Percentiles rank a stretch among this genome's conserved stretches.
Evolutionary conservation across 108 stramenopile species (phyloP).

Genomic region (Conticribra weissflogii): DNA sequence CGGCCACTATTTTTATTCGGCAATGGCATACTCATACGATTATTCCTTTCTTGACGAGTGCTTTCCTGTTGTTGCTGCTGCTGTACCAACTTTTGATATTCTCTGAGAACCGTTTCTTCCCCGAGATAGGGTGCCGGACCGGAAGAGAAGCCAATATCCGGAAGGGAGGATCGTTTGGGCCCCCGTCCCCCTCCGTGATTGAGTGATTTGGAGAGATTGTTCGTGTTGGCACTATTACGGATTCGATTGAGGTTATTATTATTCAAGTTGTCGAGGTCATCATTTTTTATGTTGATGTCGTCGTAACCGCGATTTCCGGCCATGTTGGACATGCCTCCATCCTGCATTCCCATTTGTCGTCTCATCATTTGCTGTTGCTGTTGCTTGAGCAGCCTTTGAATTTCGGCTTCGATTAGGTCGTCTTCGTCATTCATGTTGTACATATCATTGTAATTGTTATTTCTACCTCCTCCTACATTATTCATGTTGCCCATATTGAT

Average conservation of each 20-base stretch:
- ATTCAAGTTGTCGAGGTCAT: neutral
- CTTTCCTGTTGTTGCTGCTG: conserved; percentile 40
- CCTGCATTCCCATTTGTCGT: neutral
- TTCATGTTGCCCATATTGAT: neutral
- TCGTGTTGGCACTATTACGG: no score
- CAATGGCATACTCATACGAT: neutral
- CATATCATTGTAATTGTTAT: conserved; percentile 1
- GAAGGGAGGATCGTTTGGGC: neutral
- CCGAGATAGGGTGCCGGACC: conserved; percentile 40
- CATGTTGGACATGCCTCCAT: conserved; percentile 2
- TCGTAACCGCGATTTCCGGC: no score
- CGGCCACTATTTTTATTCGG: conserved; percentile 7
- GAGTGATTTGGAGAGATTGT: no score
- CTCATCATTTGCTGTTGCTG: conserved; percentile 27
- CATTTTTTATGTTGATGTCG: no score
- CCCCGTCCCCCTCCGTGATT: conserved; percentile 12
- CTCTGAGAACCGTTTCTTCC: conserved; percentile 33
- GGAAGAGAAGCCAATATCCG: neutral
- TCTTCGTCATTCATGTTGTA: conserved; percentile 23
- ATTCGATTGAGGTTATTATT: conserved; percentile 27
- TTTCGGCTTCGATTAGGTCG: conserved; percentile 43
- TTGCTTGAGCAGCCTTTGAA: conserved; percentile 28
- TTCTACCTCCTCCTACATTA: neutral
- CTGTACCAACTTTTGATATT: conserved; percentile 47
- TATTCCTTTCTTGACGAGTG: conserved; percentile 3